Evolutionary conservation across 352 stramenopile species (phyloP), one percentile per base, ranked within the genome.

Genomic region (Globisporangium spinosum): DNA sequence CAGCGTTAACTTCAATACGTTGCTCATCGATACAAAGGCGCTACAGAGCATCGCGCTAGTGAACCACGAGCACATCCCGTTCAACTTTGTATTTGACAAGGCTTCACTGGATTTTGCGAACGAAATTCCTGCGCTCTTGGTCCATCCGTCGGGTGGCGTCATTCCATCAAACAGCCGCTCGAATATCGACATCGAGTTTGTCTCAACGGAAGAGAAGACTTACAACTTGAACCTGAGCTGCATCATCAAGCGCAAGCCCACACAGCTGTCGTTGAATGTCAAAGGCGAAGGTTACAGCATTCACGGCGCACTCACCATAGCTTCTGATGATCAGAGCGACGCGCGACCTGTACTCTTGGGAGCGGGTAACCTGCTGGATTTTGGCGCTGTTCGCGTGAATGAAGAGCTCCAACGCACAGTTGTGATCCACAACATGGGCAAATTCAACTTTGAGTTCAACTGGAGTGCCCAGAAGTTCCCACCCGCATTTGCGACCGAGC

Each of bases 381-480:
- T 98, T 80, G 92, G 93, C 1, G 64, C 70, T 8, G 89, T 98
- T 17, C 83, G 87, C 38, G 79, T 98, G 25, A 93, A 97, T 62
- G 91, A 97, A 56, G 78, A 79, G 67, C 69, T 79, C 1, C 64
- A 79, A 4, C 89, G 87, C 12, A 78, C 67, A 0, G 71, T 98
- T 3, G 76, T 85, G 45, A 91, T 98, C 55, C 75, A 93, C 55
- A 98, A 98, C 73, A 80, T 72, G 1, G 95, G 95, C 40, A 98
- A 98, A 67, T 98, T 98, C 72, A 98, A 97, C 70, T 98, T 98
- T 69, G 94, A 98, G 51, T 98, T 98, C 65, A 83, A 83, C 29
- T 97, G 93, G 83, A 88, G 62, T 62, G 70, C 82, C 47, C 57
- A 64, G 9, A 80, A 78, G 58, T 71, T 77, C n/a, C 67, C 75